Percentiles rank a stretch among this genome's conserved stretches.
These are phyloP conservation scores for Dactylellina sp. DNA, from an alignment of 2,329 filamentous ascomycete genomes.

Conservation along the genomic window DNA sequence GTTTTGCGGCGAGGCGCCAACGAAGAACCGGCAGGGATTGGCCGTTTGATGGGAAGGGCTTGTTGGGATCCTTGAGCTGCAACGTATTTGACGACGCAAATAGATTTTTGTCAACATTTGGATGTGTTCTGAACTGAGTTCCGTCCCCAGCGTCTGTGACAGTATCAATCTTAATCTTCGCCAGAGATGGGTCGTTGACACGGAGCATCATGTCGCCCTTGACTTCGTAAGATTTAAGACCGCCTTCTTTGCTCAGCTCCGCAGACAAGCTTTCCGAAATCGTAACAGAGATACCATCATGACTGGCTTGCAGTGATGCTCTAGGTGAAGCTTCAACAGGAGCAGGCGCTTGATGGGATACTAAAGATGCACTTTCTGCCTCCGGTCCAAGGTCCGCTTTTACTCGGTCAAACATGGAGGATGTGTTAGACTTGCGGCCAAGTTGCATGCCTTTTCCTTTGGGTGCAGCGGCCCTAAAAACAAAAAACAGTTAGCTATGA, in stretches of 20 bases:
- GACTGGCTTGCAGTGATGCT: slow-evolving; percentile 76
- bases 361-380: slow-evolving; percentile 70
- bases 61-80: slow-evolving; percentile 86
- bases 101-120: slow-evolving; percentile 89
- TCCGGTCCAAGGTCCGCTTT: slow-evolving; percentile 90
- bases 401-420: slow-evolving; percentile 96
- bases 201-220: slow-evolving; percentile 92
- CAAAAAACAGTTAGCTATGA: slow-evolving; percentile 61
- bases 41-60: slow-evolving; percentile 94
- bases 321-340: slow-evolving; percentile 66
- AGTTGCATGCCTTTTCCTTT: slow-evolving; percentile 99
- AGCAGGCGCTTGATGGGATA: slow-evolving; percentile 75
- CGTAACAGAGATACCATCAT: slow-evolving; percentile 87
- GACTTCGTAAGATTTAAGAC: slow-evolving; percentile 85
- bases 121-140: slow-evolving; percentile 90
- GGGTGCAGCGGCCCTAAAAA: slow-evolving; percentile 71
- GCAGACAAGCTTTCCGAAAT: slow-evolving; percentile 91
- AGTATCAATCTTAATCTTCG: slow-evolving; percentile 88
- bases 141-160: slow-evolving; percentile 72
- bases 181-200: slow-evolving; percentile 87
- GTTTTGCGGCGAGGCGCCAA: slow-evolving; percentile 79
- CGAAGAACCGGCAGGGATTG: slow-evolving; percentile 85
- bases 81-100: slow-evolving; percentile 87
- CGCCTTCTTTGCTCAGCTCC: slow-evolving; percentile 86
- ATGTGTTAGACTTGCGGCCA: slow-evolving; percentile 98